Base-by-base conservation (phyloP, 192 early-diverging fungal species). In the Coemansia sp. region DNA sequence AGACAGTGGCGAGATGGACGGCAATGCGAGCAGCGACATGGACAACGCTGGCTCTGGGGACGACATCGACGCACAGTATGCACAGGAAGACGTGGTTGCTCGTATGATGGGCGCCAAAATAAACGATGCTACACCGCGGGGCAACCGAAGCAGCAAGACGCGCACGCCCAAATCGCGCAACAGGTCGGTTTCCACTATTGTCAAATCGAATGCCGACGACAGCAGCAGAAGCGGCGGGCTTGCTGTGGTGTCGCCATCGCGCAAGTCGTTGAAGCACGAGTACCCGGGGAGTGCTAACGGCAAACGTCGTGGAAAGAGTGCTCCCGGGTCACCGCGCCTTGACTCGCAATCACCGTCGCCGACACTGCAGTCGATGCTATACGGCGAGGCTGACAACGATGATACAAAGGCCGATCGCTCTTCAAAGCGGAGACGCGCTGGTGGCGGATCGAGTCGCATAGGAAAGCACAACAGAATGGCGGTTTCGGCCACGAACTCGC, bases 401-500 rank as follows among this genome's bases (percentile, higher is more conserved):
- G 66, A 18, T 23, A 20, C 41, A 41, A 30, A 69, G 53, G 9
- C 45, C 21, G 26, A 24, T 1, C 33, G 41, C 20, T 6, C 63
- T 0, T 33, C 20, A 39, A 78, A 78, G 64, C 77, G 77, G 30
- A 63, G 53, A 46, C 77, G 77, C 20, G 35, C 35, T 0, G 49
- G 49, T 14, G 46, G 46, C 36, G 34, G 30, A 2, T 36, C 55
- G 24, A 56, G 49, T 15, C 64, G 66, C 43, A 39, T 43, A n/a
- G 39, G 49, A 33, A 77, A 77, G 70, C 69, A 65, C 53, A 60
- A 70, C 60, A 71, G 77, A 5, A 67, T 76, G 73, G 46, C 73
- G 0, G 73, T 70, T 2, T 81, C 78, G 12, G 73, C 73, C 2
- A 64, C 69, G 49, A 81, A 69, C 21, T 81, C 78, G 45, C 78